Evolutionary conservation across 192 early-diverging fungal species (phyloP), one percentile per base, ranked within the genome.

Genomic region (Linnemannia zychae): DNA sequence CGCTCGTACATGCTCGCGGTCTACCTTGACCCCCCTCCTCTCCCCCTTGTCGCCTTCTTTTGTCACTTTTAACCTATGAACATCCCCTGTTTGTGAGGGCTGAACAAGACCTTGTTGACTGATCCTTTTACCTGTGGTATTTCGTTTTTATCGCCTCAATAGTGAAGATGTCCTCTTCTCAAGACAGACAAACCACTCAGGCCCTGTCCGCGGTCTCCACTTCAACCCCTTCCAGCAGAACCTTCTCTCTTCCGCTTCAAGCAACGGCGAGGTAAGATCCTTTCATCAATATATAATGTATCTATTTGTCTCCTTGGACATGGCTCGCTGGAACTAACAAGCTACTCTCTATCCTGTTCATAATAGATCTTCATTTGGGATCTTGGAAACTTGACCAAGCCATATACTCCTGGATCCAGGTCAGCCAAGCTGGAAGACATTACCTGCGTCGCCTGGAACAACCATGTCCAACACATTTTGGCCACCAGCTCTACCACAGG

Each of bases 281-380:
- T 68, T 22, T 72, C n/a, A 49, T 49, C 16, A 38, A 0, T 37
- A 40, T 2, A 17, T 3, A 44, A 44, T 44, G 40, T 44, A 3
- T 9, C 40, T 44, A 6, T 44, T 44, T 44, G 40, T 44, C 3
- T 44, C 9, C 3, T 44, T 3, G 40, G 9, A 44, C 40, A n/a
- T n/a, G 40, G 40, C 9, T 44, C 40, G n/a, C 9, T 44, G 40
- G 40, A 44, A 44, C 40, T 44, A 44, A 44, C 40, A 3, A 3
- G 40, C 38, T 11, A n/a, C 36, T 71, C 36, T n/a, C 15, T 44
- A n/a, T n/a, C n/a, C n/a, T n/a, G 3, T 9, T 44, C 11, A 49
- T 31, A 53, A 31, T 87, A 97, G 95, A 90, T 97, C 66, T 95
- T 94, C 76, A 95, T 99, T 76, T 99, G 98, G 98, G 98, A 99